phyloP scores from a whole-genome alignment of 1,284 basidiomycete species.

The Ustilago crameri region DNA sequence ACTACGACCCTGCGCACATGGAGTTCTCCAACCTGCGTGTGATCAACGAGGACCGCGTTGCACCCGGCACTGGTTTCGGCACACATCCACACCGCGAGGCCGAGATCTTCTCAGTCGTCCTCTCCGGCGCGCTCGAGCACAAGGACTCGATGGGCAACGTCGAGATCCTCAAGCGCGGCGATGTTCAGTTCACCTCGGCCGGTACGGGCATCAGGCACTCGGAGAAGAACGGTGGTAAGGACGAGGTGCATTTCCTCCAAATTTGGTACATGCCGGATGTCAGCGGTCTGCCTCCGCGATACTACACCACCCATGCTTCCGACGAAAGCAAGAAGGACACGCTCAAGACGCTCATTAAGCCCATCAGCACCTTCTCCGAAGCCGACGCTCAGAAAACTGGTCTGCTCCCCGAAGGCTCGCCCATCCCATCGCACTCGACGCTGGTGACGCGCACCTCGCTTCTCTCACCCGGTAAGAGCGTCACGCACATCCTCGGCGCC shows the following conservation, averaged over 20 bases:
- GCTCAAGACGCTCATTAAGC: slow-evolving; percentile 54
- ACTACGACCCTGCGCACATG: slow-evolving; percentile 74
- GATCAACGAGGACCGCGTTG: slow-evolving; percentile 90
- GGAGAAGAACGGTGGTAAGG: slow-evolving; percentile 77
- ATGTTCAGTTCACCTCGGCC: slow-evolving; percentile 88
- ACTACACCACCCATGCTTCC: slow-evolving; percentile 51
- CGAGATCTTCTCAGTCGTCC: slow-evolving; percentile 90
- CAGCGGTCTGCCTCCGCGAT: slow-evolving; percentile 34
- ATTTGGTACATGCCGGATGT: slow-evolving; percentile 57
- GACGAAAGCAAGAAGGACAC: slow-evolving; percentile 49
- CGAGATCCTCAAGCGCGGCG: slow-evolving; percentile 86
- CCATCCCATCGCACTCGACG: slow-evolving; percentile 49
- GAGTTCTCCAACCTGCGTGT: slow-evolving; percentile 70
- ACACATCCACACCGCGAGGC: slow-evolving; percentile 79
- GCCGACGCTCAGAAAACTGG: slow-evolving; percentile 33
- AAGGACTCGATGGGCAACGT: slow-evolving; percentile 84
- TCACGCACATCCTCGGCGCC: slow-evolving; percentile 43
- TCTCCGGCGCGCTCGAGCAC: slow-evolving; percentile 81
- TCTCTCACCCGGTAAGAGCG: slow-evolving; percentile 27
- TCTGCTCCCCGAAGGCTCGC: slow-evolving; percentile 30
- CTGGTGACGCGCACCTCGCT: slow-evolving; percentile 49
- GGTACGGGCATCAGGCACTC: slow-evolving; percentile 82
- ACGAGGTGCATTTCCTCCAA: slow-evolving; percentile 65
- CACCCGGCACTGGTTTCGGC: slow-evolving; percentile 81
- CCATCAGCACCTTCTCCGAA: slow-evolving; percentile 27